Percentiles rank a stretch among this genome's conserved stretches.
These are phyloP conservation scores for Hanseniaspora pseudoguilliermondii DNA, from an alignment of 805 yeast species.

Conservation along the genomic window DNA sequence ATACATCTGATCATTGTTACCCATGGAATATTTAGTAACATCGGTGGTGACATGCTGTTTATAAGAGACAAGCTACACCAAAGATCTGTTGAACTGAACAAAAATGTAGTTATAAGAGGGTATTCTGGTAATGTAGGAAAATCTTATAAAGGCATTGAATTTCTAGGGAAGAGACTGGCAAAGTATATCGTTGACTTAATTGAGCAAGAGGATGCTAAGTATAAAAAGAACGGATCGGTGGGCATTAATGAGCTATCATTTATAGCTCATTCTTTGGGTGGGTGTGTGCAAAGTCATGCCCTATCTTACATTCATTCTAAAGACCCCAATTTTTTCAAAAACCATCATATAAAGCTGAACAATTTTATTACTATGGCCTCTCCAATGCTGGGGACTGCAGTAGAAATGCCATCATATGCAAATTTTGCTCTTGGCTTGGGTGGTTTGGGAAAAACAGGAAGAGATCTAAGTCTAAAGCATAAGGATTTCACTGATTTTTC, in stretches of 20 bases:
- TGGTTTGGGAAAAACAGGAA: constrained; percentile 82
- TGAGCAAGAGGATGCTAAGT: constrained; percentile 33
- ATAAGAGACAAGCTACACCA: constrained; percentile 67
- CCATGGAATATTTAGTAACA: constrained; percentile 86
- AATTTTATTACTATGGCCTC: constrained; percentile 77
- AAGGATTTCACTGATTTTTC: constrained; percentile 21
- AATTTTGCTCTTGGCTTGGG: constrained; percentile 79
- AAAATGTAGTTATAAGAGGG: constrained; percentile 70
- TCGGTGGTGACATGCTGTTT: constrained; percentile 80
- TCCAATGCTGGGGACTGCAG: constrained; percentile 76
- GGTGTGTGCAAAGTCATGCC: constrained; percentile 82
- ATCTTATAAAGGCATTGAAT: constrained; percentile 80
- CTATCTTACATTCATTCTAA: constrained; percentile 53
- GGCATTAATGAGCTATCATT: constrained; percentile 46
- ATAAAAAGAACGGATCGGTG: constrained; percentile 27
- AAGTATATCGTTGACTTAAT: constrained; percentile 41
- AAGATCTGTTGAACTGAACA: constrained; percentile 33
- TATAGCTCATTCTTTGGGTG: constrained; percentile 89
- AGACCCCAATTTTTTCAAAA: constrained; percentile 57
- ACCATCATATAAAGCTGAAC: constrained; percentile 42
- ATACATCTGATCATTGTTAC: constrained; percentile 75
- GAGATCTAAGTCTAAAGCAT: constrained; percentile 62
- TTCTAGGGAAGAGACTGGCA: constrained; percentile 70
- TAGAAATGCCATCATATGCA: constrained; percentile 78
- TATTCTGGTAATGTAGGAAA: constrained; percentile 72